A percentile compares a stretch with the other conserved stretches of the same genome.
These are phyloP conservation scores for Aureobasidium melanogenum DNA, from an alignment of 2,329 filamentous ascomycete genomes.

Conservation along the genomic window DNA sequence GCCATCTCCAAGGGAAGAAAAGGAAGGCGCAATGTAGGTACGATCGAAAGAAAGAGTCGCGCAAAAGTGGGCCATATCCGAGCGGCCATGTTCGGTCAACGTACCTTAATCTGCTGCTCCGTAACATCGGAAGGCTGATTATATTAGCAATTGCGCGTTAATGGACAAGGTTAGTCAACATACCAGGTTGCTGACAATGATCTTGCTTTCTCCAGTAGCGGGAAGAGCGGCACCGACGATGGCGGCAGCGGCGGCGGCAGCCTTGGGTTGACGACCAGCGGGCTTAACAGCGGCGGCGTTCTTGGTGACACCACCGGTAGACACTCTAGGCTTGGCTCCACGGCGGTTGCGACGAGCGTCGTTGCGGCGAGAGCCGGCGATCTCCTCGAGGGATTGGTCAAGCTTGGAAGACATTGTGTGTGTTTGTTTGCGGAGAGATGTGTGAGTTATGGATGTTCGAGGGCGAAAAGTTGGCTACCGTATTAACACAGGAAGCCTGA, in stretches of 20 bases:
- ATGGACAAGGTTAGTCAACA: constrained; percentile 30
- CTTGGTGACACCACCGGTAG: constrained; percentile 82
- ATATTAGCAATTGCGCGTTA: constrained; percentile 38
- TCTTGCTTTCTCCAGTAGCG: constrained; percentile 73
- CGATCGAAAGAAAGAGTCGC: constrained; percentile 19
- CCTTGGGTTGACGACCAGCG: constrained; percentile 37
- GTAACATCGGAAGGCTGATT: constrained; percentile 84
- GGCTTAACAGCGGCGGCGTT: constrained; percentile 46
- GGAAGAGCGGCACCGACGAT: constrained; percentile 48
- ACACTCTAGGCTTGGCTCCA: constrained; percentile 50
- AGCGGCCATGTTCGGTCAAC: constrained; percentile 65
- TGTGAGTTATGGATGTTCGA: constrained; percentile 1
- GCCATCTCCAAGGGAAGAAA: constrained; percentile 1
- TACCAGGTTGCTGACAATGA: constrained; percentile 98
- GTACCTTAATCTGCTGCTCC: constrained; percentile 99
- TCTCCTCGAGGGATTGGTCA: constrained; percentile 94
- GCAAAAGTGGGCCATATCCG: constrained; percentile 24
- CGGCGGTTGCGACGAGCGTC: constrained; percentile 36
- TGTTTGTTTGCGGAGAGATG: constrained; percentile 3
- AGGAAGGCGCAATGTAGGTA: constrained; percentile 6
- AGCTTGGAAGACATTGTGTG: constrained; percentile 79
- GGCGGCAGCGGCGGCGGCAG: constrained; percentile 46
- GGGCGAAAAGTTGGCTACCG: not conserved
- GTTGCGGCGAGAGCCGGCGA: constrained; percentile 38
- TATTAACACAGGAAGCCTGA: not conserved